Conservation (phyloP, 2,329 filamentous ascomycete species). For the Coniochaeta sp. region DNA sequence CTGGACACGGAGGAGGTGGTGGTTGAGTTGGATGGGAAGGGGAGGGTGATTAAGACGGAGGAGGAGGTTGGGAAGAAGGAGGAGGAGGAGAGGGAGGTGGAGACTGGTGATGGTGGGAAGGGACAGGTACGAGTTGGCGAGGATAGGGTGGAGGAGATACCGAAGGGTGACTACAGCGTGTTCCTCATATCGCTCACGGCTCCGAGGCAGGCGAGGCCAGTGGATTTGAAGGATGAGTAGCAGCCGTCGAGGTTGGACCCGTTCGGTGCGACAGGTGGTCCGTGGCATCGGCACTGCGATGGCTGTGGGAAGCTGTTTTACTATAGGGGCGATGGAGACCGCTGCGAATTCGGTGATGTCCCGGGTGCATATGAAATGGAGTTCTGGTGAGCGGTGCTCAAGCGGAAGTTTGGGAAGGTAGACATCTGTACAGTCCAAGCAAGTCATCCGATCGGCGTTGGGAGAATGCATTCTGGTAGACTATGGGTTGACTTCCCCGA, state of each 20-base stretch:
- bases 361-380: not conserved
- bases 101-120: not conserved
- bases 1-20: conserved; percentile 48
- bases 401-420: not conserved
- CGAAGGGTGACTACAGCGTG: not conserved
- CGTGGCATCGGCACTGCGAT: too few relatives aligned
- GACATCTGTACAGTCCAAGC: not conserved
- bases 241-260: not conserved
- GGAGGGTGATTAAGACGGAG: conserved; percentile 20
- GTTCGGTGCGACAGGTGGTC: not conserved
- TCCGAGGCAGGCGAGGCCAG: not conserved
- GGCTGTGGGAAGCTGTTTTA: too few relatives aligned
- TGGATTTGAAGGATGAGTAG: not conserved
- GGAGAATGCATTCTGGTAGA: not conserved
- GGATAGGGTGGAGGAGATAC: not conserved
- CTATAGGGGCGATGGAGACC: not conserved
- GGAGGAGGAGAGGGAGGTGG: conserved; percentile 19
- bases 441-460: not conserved
- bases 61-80: conserved; percentile 22
- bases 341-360: not conserved
- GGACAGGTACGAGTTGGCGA: too few relatives aligned
- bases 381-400: not conserved
- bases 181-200: not conserved
- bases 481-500: not conserved
- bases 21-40: conserved; percentile 44